Evolutionary conservation across 345 rosid genomes (phyloP).

Genomic region (Citrus hindsii): DNA sequence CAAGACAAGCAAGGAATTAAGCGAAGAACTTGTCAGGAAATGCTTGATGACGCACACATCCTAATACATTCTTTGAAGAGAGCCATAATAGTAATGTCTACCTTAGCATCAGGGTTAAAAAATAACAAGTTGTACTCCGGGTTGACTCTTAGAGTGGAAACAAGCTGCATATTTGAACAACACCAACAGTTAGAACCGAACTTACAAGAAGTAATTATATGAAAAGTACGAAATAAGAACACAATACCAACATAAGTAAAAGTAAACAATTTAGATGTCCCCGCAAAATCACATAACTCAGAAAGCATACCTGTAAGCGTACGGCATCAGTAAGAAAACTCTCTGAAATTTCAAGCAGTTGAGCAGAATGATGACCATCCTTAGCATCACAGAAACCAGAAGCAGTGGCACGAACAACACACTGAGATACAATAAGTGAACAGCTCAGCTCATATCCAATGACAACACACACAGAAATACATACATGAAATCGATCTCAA

Average conservation of each 20-base stretch:
- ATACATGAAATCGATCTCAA: background rate
- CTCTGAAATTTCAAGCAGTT: constrained; percentile 39
- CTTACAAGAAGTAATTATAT: background rate
- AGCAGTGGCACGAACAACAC: constrained; percentile 74
- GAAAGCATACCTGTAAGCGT: constrained; percentile 62
- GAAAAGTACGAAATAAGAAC: background rate
- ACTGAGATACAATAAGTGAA: constrained; percentile 45
- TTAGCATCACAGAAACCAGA: constrained; percentile 43
- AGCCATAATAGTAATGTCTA: constrained; percentile 27
- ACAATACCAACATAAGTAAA: background rate
- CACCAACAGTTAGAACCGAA: constrained; percentile 17
- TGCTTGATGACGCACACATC: background rate
- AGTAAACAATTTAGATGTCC: background rate
- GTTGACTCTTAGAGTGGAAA: constrained; percentile 67
- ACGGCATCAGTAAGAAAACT: constrained; percentile 67
- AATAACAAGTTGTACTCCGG: constrained; percentile 79
- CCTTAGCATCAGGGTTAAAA: constrained; percentile 82
- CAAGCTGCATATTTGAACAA: constrained; percentile 64
- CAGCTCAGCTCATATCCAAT: constrained; percentile 15
- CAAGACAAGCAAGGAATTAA: background rate
- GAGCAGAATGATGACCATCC: constrained; percentile 32
- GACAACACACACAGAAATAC: background rate
- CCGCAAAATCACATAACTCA: constrained; percentile 3
- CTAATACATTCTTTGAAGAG: background rate
- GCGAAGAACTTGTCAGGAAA: background rate